Conservation (phyloP, 139 green algal genomes). For the Ostreobium quekettii region DNA sequence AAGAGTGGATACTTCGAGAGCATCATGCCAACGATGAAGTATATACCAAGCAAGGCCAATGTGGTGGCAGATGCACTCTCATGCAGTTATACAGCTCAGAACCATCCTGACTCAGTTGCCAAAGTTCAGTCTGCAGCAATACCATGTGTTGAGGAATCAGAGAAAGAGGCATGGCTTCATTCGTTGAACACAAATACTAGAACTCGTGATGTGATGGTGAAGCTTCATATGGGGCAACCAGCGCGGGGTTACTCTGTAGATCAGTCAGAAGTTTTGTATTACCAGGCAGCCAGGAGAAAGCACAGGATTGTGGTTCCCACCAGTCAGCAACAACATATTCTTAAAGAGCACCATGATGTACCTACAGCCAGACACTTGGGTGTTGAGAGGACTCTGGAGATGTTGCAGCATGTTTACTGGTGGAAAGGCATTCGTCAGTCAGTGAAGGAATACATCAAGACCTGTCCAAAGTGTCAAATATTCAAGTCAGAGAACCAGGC, state of each 20-base stretch:
- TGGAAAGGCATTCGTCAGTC: background rate
- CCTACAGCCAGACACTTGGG: background rate
- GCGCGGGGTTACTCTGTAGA: background rate
- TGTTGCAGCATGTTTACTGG: background rate
- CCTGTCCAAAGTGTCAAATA: constrained; percentile 11
- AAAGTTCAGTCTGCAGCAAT: background rate
- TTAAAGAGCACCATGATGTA: background rate
- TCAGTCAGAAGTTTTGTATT: background rate
- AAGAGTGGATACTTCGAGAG: constrained; percentile 6
- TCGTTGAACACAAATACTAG: background rate
- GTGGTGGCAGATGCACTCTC: constrained; percentile 1
- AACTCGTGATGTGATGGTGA: background rate
- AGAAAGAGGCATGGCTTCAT: background rate
- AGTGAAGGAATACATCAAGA: background rate
- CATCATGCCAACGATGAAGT: constrained; percentile 2
- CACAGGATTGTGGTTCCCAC: background rate
- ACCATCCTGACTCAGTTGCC: background rate
- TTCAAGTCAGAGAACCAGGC: constrained; percentile 16
- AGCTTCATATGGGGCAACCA: background rate
- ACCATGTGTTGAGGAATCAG: background rate
- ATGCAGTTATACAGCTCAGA: no score
- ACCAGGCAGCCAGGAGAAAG: background rate
- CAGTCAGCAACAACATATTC: background rate
- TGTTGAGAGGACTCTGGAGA: background rate
- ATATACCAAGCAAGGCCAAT: constrained; percentile 3